Base-by-base conservation (phyloP, 2,329 filamentous ascomycete species). In the Ophiostoma himal-ulmi region DNA sequence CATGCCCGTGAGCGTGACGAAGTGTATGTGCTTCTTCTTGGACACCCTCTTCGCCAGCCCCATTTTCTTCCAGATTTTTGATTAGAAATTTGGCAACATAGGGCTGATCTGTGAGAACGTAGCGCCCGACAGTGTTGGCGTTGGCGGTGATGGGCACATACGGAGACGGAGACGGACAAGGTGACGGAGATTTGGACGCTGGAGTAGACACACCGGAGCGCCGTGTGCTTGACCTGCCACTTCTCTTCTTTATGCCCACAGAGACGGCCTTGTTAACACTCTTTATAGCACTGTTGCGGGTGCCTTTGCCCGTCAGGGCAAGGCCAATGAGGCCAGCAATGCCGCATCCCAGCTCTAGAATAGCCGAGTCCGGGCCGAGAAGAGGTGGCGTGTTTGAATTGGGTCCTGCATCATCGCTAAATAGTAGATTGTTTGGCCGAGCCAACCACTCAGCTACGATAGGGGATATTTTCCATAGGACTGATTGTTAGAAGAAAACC, bases 391-490 rank as follows among this genome's bases (percentile, higher is more conserved):
- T 20, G 2, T 26, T n/a, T 37, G 62, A 3, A 22, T 5, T 20
- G 6, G 36, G 36, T 20, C 62, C 36, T n/a, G 44, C 65, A 26
- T n/a, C 65, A 37, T n/a, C 22, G 6, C 14, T 78, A 80, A 89
- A 88, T 67, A 97, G 83, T 0, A 87, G 78, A 77, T 93, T 93
- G 39, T 79, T 77, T 1, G 84, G 79, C 3, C 84, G 83, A 44
- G 88, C 83, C 65, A 98, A 84, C 93, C 93, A 98, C 74, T 87
- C 82, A 30, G 94, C 92, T 76, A 98, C 89, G 64, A 88, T 82
- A 10, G 94, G 93, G 0, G 93, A 94, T 74, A 97, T 90, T 79
- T 91, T 93, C 95, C 95, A 99, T 10, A 98, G 83, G 22, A 97
- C 93, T 91, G 71, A 2, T 54, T 54, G 14, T 36, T 44, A 52